Base-by-base conservation (phyloP, 345 rosid species). In the Sonneratia alba region DNA sequence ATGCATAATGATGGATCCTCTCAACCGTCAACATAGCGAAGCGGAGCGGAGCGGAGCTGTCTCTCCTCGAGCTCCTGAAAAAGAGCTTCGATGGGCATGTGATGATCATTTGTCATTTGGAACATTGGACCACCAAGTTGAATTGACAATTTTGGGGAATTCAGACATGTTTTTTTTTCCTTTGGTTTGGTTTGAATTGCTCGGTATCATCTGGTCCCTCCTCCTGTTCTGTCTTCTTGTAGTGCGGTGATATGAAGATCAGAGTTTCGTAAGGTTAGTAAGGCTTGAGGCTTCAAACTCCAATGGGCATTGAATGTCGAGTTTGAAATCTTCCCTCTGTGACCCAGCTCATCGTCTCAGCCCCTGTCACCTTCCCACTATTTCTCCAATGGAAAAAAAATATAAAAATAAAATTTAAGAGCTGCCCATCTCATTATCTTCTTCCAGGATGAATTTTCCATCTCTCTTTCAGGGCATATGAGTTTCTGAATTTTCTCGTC, bases 121-220 rank as follows among this genome's bases (percentile, higher is more conserved):
- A 75, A 79, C 71, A 73, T 77, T 82, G 90, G 90, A 86, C 87
- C 90, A 84, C 86, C 43, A 9, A 47, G 51, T 76, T 79, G 81
- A 78, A 75, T 77, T 82, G 36, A 79, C 75, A 37, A 32, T 74
- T 71, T 80, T 82, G 82, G 68, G 73, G 67, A 77, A 32, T 65
- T 72, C 34, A 36, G 57, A 43, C 38, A 32, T 66, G 63, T 37
- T 24, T 6, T 40, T 43, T 11, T 65, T 27, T 27, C 1, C 32
- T 27, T 27, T 27, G 32, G 32, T 27, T 21, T 48, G 12, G 38
- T 40, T 37, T 5, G 15, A 56, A 42, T 59, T 69, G 21, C 47
- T 27, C 24, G 57, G 43, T 55, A 15, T 69, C 37, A 2, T 14
- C 57, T 68, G 47, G 49, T 74, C 68, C 36, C 48, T 27, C n/a